Evolutionary conservation across 208 protist genomes (phyloP).

Genomic region (Leishmania braziliensis): DNA sequence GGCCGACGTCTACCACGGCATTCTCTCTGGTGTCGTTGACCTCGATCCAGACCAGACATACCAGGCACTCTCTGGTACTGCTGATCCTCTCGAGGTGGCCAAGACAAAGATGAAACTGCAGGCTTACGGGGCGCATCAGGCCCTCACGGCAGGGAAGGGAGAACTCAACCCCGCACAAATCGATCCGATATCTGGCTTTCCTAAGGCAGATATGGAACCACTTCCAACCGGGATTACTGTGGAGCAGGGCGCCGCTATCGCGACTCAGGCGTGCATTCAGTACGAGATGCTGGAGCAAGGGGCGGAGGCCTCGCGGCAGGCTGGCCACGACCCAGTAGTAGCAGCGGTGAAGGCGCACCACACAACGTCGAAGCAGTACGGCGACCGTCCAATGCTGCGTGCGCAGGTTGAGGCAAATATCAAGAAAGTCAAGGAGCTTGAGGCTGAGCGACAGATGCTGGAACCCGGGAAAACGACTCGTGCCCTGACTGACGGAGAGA

Average conservation of each 20-base stretch:
- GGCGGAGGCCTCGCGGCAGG: conserved; percentile 57
- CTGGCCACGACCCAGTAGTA: conserved; percentile 59
- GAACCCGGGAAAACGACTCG: conserved; percentile 12
- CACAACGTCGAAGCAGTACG: conserved; percentile 62
- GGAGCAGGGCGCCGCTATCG: conserved; percentile 81
- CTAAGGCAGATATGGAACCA: conserved; percentile 72
- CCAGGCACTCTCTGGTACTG: conserved; percentile 81
- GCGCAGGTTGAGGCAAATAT: conserved; percentile 77
- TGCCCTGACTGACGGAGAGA: conserved; percentile 17
- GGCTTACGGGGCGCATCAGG: conserved; percentile 76
- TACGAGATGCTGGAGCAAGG: conserved; percentile 82
- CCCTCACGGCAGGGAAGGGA: conserved; percentile 42
- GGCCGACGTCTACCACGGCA: conserved; percentile 79
- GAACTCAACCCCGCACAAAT: conserved; percentile 36
- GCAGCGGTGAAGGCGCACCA: conserved; percentile 68
- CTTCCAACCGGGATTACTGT: conserved; percentile 84
- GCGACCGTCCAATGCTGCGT: conserved; percentile 62
- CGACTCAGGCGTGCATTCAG: conserved; percentile 72
- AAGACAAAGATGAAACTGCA: conserved; percentile 89
- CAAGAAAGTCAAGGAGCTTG: conserved; percentile 54
- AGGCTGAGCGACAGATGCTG: conserved; percentile 36
- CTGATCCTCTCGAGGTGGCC: conserved; percentile 81
- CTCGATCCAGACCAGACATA: conserved; percentile 88
- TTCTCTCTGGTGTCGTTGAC: conserved; percentile 76
- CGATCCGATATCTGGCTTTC: conserved; percentile 82